Base-by-base conservation (phyloP, 108 stramenopile species). In the Pseudonitzschia pungens region DNA sequence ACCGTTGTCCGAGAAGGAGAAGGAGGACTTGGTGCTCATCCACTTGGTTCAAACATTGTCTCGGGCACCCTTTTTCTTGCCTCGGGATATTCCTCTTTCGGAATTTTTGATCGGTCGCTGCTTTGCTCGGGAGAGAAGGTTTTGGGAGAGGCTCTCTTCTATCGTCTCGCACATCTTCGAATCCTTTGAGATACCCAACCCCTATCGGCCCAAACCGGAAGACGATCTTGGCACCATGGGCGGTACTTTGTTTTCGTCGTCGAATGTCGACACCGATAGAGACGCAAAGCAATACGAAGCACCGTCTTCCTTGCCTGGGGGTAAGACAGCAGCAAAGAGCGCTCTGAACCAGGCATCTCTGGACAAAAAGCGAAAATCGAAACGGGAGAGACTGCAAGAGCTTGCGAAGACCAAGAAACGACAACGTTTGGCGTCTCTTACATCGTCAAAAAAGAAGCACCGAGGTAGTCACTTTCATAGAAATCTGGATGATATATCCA, bases 31-130 rank as follows among this genome's bases (percentile, higher is more conserved):
- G 21, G 16, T 71, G 33, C 21, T 60, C 54, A 24, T 60, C 24
- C 58, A 71, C 36, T 6, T 71, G 40, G 58, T 56, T 18, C 22
- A 11, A 4, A 3, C 45, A 2, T 15, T 71, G 22, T 71, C 71
- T 21, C 56, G 44, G 24, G 71, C 71, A n/a, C 54, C 71, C 29
- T 71, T 60, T 71, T 26, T 59, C 18, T 26, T 71, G 24, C 71
- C 71, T 12, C 40, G 24, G 18, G 20, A 24, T 1, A 11, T 44
- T 6, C 31, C 57, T 26, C 56, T 59, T 8, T 36, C 22, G 18
- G n/a, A 60, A 22, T 71, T 54, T 41, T 36, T 71, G 5, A 29
- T 22, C 44, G 10, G 28, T 24, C 21, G 44, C 66, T 33, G 29
- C 32, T n/a, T 62, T 5, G 20, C 14, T 14, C 29, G 33, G 0